These are phyloP conservation scores for Phalaenopsis equestris DNA, from an alignment of 106 monocot genomes.

Conservation along the genomic window DNA sequence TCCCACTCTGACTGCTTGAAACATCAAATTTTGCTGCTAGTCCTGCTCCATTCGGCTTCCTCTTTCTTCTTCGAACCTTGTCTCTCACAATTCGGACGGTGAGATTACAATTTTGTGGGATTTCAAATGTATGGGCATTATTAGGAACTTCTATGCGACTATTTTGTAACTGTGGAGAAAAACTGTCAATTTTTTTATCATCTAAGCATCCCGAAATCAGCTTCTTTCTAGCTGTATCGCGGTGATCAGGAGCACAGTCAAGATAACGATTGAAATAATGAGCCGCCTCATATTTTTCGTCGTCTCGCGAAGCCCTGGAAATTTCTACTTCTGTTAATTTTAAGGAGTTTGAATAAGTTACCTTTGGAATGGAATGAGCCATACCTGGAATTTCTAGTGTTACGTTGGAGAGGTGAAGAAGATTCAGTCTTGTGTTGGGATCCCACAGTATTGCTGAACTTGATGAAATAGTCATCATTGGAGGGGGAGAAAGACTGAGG, in stretches of 20 bases:
- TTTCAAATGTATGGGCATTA: slow-evolving; percentile 13
- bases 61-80: slow-evolving; percentile 51
- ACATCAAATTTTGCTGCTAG: slow-evolving; percentile 48
- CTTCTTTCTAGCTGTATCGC: slow-evolving; percentile 12
- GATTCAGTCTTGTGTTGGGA: slow-evolving; percentile 17
- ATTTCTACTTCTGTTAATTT: background rate
- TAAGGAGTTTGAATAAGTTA: background rate
- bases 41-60: slow-evolving; percentile 25
- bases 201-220: slow-evolving; percentile 9
- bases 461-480: slow-evolving; percentile 23
- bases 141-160: slow-evolving; percentile 11
- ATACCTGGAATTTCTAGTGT: slow-evolving; percentile 43
- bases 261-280: slow-evolving; percentile 11
- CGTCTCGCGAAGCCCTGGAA: slow-evolving; percentile 37
- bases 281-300: slow-evolving; percentile 19
- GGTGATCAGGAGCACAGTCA: slow-evolving; percentile 9
- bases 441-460: slow-evolving; percentile 19
- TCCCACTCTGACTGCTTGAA: slow-evolving; percentile 89
- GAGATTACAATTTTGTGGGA: slow-evolving; percentile 31
- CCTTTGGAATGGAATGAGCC: background rate
- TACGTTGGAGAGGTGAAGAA: slow-evolving; percentile 22
- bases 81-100: slow-evolving; percentile 50
- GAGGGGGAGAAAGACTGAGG: slow-evolving; percentile 21
- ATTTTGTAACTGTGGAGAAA: slow-evolving; percentile 14
- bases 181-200: slow-evolving; percentile 21